A percentile compares a stretch with the other conserved stretches of the same genome.
These are phyloP conservation scores for Saccharum spontaneum DNA, from an alignment of 176 grass and related monocot species.

Conservation along the genomic window DNA sequence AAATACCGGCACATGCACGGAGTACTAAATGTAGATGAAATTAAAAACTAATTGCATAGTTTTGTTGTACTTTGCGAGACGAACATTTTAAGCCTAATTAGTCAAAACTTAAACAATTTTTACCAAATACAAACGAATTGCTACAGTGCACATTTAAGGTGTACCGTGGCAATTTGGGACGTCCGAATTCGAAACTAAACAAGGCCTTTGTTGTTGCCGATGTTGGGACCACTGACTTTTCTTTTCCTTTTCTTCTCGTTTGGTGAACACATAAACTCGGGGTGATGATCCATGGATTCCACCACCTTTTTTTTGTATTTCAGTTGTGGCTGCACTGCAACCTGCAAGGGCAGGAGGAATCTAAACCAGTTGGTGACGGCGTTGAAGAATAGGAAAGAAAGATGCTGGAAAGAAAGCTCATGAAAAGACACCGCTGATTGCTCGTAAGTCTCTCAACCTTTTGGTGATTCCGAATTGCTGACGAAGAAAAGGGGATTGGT, in stretches of 20 bases:
- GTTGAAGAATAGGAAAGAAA: neutral
- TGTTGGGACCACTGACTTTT: neutral
- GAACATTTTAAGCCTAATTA: too few species aligned
- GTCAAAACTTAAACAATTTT: too few species aligned
- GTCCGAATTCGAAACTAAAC: too few species aligned
- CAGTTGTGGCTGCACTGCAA: neutral
- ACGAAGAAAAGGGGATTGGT: conserved; percentile 43
- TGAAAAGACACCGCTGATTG: neutral
- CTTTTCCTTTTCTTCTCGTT: neutral
- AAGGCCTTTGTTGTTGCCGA: neutral
- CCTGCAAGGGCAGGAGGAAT: neutral
- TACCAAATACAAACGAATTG: too few species aligned
- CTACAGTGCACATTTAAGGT: too few species aligned
- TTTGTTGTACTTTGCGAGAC: too few species aligned
- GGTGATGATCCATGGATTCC: neutral
- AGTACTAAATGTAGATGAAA: too few species aligned
- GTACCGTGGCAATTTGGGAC: too few species aligned
- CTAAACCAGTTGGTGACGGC: neutral
- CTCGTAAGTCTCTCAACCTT: conserved; percentile 13
- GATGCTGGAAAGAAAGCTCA: neutral
- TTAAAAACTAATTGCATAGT: too few species aligned
- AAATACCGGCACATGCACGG: too few species aligned
- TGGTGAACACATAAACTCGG: neutral
- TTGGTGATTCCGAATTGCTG: conserved; percentile 32
- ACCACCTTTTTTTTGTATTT: neutral